A percentile compares a stretch with the other conserved stretches of the same genome.
phyloP scores from a whole-genome alignment of 2,329 filamentous ascomycete species.

The Penicillium fuscoglaucum region DNA sequence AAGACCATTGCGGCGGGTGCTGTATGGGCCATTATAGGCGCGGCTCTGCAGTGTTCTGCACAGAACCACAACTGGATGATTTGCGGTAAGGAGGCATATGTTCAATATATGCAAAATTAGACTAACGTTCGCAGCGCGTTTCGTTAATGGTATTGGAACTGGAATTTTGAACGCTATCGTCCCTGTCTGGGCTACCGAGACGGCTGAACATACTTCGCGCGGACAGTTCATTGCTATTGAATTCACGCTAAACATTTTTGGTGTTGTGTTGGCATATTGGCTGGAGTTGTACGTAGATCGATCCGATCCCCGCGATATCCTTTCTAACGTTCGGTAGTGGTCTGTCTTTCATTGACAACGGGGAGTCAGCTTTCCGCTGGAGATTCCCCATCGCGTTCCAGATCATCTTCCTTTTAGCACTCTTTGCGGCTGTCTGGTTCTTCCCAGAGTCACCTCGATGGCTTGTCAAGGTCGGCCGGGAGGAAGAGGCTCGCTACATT shows the following conservation, averaged over 20 bases:
- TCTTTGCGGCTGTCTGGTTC: slow-evolving; percentile 61
- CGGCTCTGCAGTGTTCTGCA: slow-evolving; percentile 64
- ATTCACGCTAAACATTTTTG: slow-evolving; percentile 72
- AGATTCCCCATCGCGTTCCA: slow-evolving; percentile 71
- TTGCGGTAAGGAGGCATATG: slow-evolving; percentile 49
- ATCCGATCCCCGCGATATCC: too few species aligned
- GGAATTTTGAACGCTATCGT: slow-evolving; percentile 70
- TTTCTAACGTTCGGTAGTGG: slow-evolving; percentile 41
- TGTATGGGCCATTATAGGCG: slow-evolving; percentile 61
- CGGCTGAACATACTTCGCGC: slow-evolving; percentile 65
- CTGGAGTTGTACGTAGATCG: slow-evolving; percentile 48
- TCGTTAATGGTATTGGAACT: slow-evolving; percentile 66
- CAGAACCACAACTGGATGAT: slow-evolving; percentile 71
- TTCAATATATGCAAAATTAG: not conserved
- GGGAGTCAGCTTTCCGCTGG: slow-evolving; percentile 62
- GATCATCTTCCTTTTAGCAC: slow-evolving; percentile 61
- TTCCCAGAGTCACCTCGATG: slow-evolving; percentile 65
- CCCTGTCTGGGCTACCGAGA: slow-evolving; percentile 71
- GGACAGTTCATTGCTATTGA: slow-evolving; percentile 71
- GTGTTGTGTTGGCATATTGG: slow-evolving; percentile 66
- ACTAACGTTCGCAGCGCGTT: slow-evolving; percentile 47
- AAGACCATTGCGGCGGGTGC: slow-evolving; percentile 63
- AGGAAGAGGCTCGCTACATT: slow-evolving; percentile 67
- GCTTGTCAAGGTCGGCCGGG: slow-evolving; percentile 64
- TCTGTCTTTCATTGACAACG: slow-evolving; percentile 60